A percentile compares a stretch with the other conserved stretches of the same genome.
Evolutionary conservation across 306 rosid genomes (phyloP).

Genomic region (Trichosanthes truncata): DNA sequence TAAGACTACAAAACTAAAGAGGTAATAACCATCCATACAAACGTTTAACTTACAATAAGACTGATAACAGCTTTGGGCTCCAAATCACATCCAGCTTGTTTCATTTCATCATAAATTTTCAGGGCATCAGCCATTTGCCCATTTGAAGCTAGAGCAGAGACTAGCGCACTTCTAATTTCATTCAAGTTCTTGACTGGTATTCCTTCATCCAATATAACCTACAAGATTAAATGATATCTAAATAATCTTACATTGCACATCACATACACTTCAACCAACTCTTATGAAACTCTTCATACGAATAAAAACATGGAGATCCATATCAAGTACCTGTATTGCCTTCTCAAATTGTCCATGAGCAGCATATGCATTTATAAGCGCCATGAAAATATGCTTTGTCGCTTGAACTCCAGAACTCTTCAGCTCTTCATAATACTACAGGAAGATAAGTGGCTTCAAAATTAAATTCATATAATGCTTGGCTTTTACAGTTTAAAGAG

Average conservation of each 20-base stretch:
- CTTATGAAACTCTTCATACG: neutral
- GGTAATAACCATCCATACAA: neutral
- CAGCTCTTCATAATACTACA: conserved; percentile 66
- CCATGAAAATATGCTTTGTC: conserved; percentile 50
- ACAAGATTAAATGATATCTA: conserved; percentile 10
- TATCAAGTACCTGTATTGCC: conserved; percentile 68
- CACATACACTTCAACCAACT: neutral
- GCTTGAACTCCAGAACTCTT: conserved; percentile 17
- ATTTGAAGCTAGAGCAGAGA: conserved; percentile 58
- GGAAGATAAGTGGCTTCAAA: conserved; percentile 13
- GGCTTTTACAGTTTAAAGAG: neutral
- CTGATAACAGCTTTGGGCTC: conserved; percentile 58
- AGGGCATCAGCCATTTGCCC: conserved; percentile 57
- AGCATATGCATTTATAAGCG: conserved; percentile 69
- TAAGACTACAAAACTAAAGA: neutral
- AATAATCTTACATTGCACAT: neutral
- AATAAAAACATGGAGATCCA: neutral
- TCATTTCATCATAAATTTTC: conserved; percentile 42
- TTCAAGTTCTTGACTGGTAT: conserved; percentile 33
- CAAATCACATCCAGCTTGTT: conserved; percentile 44
- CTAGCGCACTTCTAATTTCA: conserved; percentile 69
- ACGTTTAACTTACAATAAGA: conserved; percentile 56
- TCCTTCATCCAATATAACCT: conserved; percentile 43
- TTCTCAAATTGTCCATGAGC: conserved; percentile 63
- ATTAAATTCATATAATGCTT: neutral